Conservation (phyloP, 129 eudicot species). For the Solidago caesia region DNA sequence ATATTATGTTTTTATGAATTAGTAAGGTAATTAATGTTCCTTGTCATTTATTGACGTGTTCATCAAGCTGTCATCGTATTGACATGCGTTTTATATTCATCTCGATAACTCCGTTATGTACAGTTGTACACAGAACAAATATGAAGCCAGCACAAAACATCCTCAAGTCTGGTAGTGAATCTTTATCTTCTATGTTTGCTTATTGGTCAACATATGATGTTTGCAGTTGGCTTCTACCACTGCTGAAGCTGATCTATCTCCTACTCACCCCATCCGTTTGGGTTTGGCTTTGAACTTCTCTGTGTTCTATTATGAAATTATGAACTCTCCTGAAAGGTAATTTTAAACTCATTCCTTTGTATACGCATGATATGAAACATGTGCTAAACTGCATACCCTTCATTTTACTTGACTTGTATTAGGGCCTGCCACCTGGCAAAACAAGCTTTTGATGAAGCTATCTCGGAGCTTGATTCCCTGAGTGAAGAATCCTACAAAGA, state of each 20-base stretch:
- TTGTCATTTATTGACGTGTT: not conserved
- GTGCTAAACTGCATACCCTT: slow-evolving; percentile 4
- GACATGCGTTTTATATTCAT: not conserved
- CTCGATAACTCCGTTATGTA: not conserved
- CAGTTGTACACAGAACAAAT: not conserved
- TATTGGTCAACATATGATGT: slow-evolving; percentile 14
- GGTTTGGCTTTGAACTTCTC: slow-evolving; percentile 63
- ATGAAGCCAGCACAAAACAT: not conserved
- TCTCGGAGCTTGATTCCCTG: slow-evolving; percentile 53
- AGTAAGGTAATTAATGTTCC: not conserved
- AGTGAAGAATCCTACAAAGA: slow-evolving; percentile 60
- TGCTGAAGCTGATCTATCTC: slow-evolving; percentile 50
- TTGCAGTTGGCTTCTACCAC: slow-evolving; percentile 47
- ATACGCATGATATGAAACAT: not conserved
- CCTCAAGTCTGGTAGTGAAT: not conserved
- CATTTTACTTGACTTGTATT: slow-evolving; percentile 3
- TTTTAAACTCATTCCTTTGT: not conserved
- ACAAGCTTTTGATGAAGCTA: slow-evolving; percentile 62
- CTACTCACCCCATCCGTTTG: slow-evolving; percentile 55
- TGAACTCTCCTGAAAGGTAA: slow-evolving; percentile 60
- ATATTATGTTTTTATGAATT: not conserved
- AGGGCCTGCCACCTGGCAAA: slow-evolving; percentile 59
- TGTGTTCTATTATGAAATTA: slow-evolving; percentile 54
- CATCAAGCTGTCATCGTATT: not conserved
- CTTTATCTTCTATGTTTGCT: not conserved